Percentiles rank a stretch among this genome's conserved stretches.
Evolutionary conservation across 1,139 yeast genomes (phyloP).

Genomic region (Hanseniaspora uvarum): DNA sequence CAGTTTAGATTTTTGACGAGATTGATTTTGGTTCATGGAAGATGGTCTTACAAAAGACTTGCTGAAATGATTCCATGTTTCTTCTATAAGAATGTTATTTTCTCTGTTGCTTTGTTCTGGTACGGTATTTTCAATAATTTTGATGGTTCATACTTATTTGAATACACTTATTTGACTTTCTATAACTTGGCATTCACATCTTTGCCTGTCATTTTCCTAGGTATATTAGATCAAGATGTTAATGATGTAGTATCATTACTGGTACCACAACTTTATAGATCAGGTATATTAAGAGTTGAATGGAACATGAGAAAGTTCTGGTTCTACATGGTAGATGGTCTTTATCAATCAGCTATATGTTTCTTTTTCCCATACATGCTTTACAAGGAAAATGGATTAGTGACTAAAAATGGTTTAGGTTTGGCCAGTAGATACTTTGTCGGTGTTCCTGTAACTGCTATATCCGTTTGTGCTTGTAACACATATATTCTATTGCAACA

Average conservation of each 20-base stretch:
- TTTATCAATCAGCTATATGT: conserved; percentile 75
- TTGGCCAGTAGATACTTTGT: conserved; percentile 77
- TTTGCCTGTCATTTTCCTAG: conserved; percentile 81
- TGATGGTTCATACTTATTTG: conserved; percentile 87
- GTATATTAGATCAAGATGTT: conserved; percentile 89
- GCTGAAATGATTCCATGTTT: conserved; percentile 92
- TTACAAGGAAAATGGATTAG: conserved; percentile 48
- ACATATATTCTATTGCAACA: conserved; percentile 70
- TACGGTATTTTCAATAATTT: conserved; percentile 75
- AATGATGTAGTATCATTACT: conserved; percentile 66
- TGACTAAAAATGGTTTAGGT: conserved; percentile 51
- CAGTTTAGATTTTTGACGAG: conserved; percentile 79
- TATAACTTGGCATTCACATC: conserved; percentile 93
- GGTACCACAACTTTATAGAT: conserved; percentile 81
- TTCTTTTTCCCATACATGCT: conserved; percentile 79
- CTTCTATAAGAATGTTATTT: conserved; percentile 84
- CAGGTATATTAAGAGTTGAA: conserved; percentile 73
- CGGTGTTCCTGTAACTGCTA: conserved; percentile 70
- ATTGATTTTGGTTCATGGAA: conserved; percentile 78
- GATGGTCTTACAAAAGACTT: conserved; percentile 88
- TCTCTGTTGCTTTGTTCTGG: conserved; percentile 85
- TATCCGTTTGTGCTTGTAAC: conserved; percentile 73
- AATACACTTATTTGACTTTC: conserved; percentile 83
- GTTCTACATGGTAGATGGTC: conserved; percentile 76
- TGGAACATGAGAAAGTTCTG: conserved; percentile 74